A percentile compares a stretch with the other conserved stretches of the same genome.
Conservation (phyloP, 352 stramenopile species). For the Phytopythium oedochilum region DNA sequence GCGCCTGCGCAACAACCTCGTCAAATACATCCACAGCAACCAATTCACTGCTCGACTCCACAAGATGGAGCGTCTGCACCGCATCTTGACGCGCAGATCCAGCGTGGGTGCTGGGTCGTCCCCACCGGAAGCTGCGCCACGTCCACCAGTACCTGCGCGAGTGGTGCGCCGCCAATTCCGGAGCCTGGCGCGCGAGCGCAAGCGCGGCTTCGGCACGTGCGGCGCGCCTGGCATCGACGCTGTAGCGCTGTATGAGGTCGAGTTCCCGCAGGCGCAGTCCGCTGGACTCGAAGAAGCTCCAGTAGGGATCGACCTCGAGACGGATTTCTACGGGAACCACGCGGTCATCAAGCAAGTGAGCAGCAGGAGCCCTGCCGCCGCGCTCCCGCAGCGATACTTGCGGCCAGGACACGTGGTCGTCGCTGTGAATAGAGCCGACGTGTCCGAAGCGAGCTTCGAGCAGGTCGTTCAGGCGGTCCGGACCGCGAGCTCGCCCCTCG, state of each 20-base stretch:
- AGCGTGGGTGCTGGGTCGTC: not conserved
- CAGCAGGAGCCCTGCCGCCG: slow-evolving; percentile 21
- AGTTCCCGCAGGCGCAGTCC: slow-evolving; percentile 24
- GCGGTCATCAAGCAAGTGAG: slow-evolving; percentile 37
- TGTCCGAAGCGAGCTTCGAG: slow-evolving; percentile 27
- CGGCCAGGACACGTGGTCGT: slow-evolving; percentile 40
- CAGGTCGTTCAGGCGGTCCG: slow-evolving; percentile 27
- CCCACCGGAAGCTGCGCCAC: no score
- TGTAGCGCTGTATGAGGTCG: slow-evolving; percentile 45
- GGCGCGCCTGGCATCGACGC: slow-evolving; percentile 27
- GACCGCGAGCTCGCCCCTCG: slow-evolving; percentile 13
- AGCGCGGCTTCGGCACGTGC: slow-evolving; percentile 16
- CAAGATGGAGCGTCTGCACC: not conserved
- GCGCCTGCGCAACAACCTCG: not conserved
- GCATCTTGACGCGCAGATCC: not conserved
- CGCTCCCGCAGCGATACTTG: slow-evolving; percentile 20
- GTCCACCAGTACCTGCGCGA: slow-evolving; percentile 9
- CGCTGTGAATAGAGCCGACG: slow-evolving; percentile 36
- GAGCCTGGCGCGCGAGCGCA: slow-evolving; percentile 30
- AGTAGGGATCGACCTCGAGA: slow-evolving; percentile 51
- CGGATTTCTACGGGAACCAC: slow-evolving; percentile 50
- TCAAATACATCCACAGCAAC: no score
- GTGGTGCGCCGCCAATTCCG: slow-evolving; percentile 39
- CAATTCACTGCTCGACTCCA: not conserved
- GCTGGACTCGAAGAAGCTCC: not conserved